Conservation (phyloP, 306 rosid species). For the Glycine tomentella region DNA sequence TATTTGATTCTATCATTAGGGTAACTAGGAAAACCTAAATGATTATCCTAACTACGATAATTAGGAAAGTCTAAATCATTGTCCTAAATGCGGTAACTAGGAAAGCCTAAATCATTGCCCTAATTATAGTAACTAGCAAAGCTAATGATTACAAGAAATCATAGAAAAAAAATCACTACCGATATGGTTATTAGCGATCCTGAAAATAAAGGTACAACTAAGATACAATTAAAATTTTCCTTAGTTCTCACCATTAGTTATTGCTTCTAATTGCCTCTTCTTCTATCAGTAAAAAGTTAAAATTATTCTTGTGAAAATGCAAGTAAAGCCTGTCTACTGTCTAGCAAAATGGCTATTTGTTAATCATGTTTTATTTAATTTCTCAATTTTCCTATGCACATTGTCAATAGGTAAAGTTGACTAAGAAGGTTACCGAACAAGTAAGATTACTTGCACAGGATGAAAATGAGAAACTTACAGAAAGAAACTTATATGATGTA, state of each 20-base stretch:
- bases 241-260: conserved; percentile 22
- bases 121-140: not conserved
- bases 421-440: conserved; percentile 98
- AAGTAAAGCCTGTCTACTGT: conserved; percentile 10
- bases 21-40: not conserved
- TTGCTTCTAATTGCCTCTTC: conserved; percentile 27
- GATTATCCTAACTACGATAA: not conserved
- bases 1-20: not conserved
- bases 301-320: conserved; percentile 29
- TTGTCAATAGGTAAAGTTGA: conserved; percentile 69
- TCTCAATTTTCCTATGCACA: conserved; percentile 27
- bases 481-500: conserved; percentile 73
- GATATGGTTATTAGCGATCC: not conserved
- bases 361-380: conserved; percentile 7
- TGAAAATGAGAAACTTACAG: conserved; percentile 79
- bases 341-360: conserved; percentile 16
- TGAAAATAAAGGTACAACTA: not conserved
- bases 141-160: not conserved
- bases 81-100: not conserved
- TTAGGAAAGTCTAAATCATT: not conserved
- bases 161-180: not conserved
- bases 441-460: conserved; percentile 83
- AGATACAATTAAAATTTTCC: not conserved
- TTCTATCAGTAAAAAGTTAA: conserved; percentile 8
- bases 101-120: not conserved